Evolutionary conservation across 2,329 filamentous ascomycete genomes (phyloP), one percentile per base, ranked within the genome.

Genomic region (Pseudohalonectria lignicola): DNA sequence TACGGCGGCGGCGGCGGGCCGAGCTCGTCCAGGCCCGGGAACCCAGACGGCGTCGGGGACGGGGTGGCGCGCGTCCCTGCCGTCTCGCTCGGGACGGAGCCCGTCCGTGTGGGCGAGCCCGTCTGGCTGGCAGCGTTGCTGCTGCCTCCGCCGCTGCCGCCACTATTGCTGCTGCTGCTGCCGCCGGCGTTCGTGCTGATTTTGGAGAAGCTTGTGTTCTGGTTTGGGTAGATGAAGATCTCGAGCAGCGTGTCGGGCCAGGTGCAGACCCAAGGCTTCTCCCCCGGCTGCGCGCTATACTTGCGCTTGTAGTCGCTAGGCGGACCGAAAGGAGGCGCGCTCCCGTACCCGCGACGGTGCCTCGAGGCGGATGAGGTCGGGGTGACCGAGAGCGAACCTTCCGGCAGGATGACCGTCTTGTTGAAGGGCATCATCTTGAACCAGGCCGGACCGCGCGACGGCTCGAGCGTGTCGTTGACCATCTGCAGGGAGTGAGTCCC

Each of bases 221-320:
- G 68, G 18, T 58, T 55, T 1, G 71, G 62, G 44, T 75, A 78
- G 30, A 78, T 69, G 45, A 75, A 74, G 4, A 75, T 53, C 37
- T 77, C 71, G 5, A 77, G 57, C 3, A 63, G 58, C 1, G 71
- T 75, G 20, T 64, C 59, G 2, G 71, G 68, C 73, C 74, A 78
- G 2, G 60, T 67, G 49, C 74, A 78, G 17, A 77, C 61, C 74
- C 74, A 78, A 1, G 69, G 67, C 41, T 57, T 67, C 34, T 76
- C 71, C 2, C 72, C 73, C 0, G 53, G 51, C 41, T 61, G 50
- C 1, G 61, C 60, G 15, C 62, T 39, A 1, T 53, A 54, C 39
- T 64, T 66, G 11, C 59, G 54, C 40, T 62, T 57, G 36, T 60
- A 57, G 17, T 58, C 53, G 8, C 43, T 28, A 3, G 39, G 34